These are phyloP conservation scores for Trametes cinnabarina DNA, from an alignment of 768 basidiomycete species.

Conservation along the genomic window DNA sequence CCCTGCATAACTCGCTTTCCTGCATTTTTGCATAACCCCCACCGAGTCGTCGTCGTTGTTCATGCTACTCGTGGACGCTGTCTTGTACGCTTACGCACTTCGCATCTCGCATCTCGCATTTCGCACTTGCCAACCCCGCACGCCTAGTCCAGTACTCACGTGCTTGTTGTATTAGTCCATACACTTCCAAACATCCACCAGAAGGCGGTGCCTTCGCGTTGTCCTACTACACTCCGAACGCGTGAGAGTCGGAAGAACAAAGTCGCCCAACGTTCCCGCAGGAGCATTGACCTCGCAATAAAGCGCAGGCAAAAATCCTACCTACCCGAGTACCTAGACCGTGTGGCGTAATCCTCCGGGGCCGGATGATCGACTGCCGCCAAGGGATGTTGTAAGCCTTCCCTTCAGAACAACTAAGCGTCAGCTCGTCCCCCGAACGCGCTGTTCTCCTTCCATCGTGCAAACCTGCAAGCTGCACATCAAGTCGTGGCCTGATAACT, in stretches of 20 bases:
- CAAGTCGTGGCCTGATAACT: neutral
- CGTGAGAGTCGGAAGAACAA: too few relatives aligned
- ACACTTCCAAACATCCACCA: neutral
- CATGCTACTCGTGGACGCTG: constrained; percentile 9
- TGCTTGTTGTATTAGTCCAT: neutral
- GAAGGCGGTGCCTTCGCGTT: constrained; percentile 8
- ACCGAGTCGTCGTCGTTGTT: constrained; percentile 1
- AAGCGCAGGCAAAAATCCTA: too few relatives aligned
- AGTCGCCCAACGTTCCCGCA: too few relatives aligned
- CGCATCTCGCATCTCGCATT: neutral
- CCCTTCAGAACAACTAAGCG: neutral
- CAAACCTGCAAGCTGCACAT: neutral
- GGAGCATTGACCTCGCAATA: too few relatives aligned
- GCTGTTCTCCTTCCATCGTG: neutral
- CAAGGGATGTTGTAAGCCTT: constrained; percentile 5
- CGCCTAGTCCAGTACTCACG: constrained; percentile 1
- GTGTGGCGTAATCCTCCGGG: neutral
- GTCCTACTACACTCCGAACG: too few relatives aligned
- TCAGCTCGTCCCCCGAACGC: neutral
- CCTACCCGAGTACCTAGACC: too few relatives aligned
- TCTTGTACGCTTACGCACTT: constrained; percentile 12
- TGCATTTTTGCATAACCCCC: neutral
- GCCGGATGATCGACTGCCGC: neutral
- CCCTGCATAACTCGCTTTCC: constrained; percentile 5
- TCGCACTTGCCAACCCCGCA: too few relatives aligned